Evolutionary conservation across 1,284 basidiomycete genomes (phyloP).

Genomic region (Tetrapyrgos nigripes): DNA sequence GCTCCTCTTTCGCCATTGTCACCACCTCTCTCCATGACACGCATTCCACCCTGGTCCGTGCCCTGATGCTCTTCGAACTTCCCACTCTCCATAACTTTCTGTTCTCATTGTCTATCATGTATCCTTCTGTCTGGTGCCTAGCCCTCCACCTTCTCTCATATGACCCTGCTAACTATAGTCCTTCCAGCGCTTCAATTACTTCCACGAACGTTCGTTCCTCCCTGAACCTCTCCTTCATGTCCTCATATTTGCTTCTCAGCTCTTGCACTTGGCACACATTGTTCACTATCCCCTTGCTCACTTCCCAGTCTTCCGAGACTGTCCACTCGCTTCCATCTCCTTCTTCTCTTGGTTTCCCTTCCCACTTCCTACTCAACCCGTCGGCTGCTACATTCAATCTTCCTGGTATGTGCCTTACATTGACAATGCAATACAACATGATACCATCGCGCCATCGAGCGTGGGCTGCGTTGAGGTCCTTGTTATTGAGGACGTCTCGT

Average conservation of each 20-base stretch:
- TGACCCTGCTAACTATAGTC: conserved; percentile 20
- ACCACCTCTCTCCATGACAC: conserved; percentile 21
- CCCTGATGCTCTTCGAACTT: conserved; percentile 20
- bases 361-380: conserved; percentile 17
- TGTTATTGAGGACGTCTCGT: too few relatives aligned
- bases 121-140: conserved; percentile 34
- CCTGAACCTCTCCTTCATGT: too few relatives aligned
- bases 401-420: conserved; percentile 20
- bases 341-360: conserved; percentile 4
- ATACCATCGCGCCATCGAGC: too few relatives aligned
- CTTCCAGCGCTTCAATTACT: conserved; percentile 32
- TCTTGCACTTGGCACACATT: conserved; percentile 29
- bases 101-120: conserved; percentile 26
- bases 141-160: conserved; percentile 21
- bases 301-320: too few relatives aligned
- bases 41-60: conserved; percentile 23
- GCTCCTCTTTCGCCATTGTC: conserved; percentile 16
- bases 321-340: conserved; percentile 41
- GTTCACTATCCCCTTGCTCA: conserved; percentile 29
- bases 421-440: conserved; percentile 22
- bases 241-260: conserved; percentile 31
- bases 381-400: conserved; percentile 20
- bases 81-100: conserved; percentile 30
- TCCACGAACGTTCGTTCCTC: too few relatives aligned
- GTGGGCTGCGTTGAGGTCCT: too few relatives aligned